Evolutionary conservation across 768 basidiomycete species (phyloP).

Genomic region (Tylopilus felleus): DNA sequence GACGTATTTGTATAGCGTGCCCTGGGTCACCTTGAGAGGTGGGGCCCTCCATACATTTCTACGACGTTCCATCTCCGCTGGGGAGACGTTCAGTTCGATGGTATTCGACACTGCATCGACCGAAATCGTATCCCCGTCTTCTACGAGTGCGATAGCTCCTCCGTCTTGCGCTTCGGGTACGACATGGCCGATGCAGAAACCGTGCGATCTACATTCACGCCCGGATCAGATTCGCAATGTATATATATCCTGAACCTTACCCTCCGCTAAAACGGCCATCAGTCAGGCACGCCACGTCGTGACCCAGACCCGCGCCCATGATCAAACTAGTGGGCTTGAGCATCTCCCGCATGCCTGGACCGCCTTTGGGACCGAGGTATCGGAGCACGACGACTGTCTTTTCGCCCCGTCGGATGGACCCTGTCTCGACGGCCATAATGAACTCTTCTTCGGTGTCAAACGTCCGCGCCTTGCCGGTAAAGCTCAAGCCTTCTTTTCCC

Average conservation of each 20-base stretch:
- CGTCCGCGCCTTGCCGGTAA: conserved; percentile 87
- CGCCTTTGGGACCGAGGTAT: conserved; percentile 96
- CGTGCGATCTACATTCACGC: conserved; percentile 68
- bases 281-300: conserved; percentile 95
- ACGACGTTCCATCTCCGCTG: conserved; percentile 75
- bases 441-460: conserved; percentile 93
- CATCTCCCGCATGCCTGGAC: conserved; percentile 99
- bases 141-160: conserved; percentile 87
- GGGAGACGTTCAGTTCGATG: conserved; percentile 71
- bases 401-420: conserved; percentile 88
- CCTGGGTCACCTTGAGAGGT: conserved; percentile 77
- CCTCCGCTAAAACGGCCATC: conserved; percentile 98
- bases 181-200: conserved; percentile 96
- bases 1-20: conserved; percentile 86
- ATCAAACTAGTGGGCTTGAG: conserved; percentile 96
- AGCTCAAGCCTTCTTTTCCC: conserved; percentile 88
- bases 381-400: conserved; percentile 95
- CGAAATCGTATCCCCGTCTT: conserved; percentile 82
- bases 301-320: conserved; percentile 96
- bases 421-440: conserved; percentile 80
- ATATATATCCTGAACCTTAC: conserved; percentile 45
- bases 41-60: conserved; percentile 76
- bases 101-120: conserved; percentile 88
- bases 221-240: conserved; percentile 15
- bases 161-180: conserved; percentile 95